Evolutionary conservation across 345 rosid species (phyloP), one percentile per base, ranked within the genome.

Genomic region (Syzygium jambos): DNA sequence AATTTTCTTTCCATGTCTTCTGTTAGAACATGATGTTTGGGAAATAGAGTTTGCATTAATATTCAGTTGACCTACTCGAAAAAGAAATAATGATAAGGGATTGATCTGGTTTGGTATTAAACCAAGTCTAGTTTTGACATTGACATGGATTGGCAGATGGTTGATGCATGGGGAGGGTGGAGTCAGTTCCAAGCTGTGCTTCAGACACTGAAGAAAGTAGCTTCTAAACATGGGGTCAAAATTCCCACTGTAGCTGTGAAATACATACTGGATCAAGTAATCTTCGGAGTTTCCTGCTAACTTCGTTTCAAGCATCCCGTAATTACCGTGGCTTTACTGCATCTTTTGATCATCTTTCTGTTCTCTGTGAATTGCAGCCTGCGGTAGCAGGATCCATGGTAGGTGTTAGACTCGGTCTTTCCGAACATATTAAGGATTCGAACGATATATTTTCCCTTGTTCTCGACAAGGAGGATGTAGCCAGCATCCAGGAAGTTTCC

Each of bases 101-200:
- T 73, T 21, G 27, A 73, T 19, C 49, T 38, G 23, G 49, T 73
- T 38, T 73, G 82, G 14, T 73, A 68, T 68, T 17, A 30, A 68
- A 68, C 43, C 78, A 19, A 73, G 80, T 38, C 80, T 38, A 34
- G 49, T 73, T 73, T 73, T 73, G 80, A 73, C 80, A 73, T 73
- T 73, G 80, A 38, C 27, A 34, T 21, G 68, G 27, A 49, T 52
- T 90, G 85, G 84, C 93, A 97, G 99, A 95, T 96, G 98, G 95
- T 96, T 87, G 99, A 97, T 93, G 96, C 98, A 27, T 96, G 98
- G 99, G 99, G 99, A 95, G 99, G 98, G 61, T 97, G 99, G 99
- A 89, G 92, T 91, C 94, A 89, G 34, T 97, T 97, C 90, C 99
- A 97, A 94, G 91, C 86, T 86, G 89, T 97, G 89, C 96, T 96